A percentile compares a stretch with the other conserved stretches of the same genome.
Evolutionary conservation across 306 rosid genomes (phyloP).

Genomic region (Clitoria ternatea): DNA sequence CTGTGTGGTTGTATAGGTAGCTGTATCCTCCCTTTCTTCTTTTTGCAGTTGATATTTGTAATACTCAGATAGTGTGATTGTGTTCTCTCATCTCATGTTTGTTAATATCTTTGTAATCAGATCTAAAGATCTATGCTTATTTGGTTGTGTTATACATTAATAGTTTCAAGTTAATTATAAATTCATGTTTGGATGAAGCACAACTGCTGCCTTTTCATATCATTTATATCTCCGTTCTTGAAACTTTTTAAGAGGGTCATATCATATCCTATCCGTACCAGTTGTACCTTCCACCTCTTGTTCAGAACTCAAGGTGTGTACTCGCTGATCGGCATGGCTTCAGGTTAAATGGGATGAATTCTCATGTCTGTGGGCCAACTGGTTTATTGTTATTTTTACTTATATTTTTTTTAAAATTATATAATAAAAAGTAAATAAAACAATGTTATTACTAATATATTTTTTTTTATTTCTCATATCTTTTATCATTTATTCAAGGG

Average conservation of each 20-base stretch:
- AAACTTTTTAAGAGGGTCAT: neutral
- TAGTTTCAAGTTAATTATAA: slow-evolving; percentile 39
- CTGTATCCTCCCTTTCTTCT: slow-evolving; percentile 24
- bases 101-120: slow-evolving; percentile 79
- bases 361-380: no score
- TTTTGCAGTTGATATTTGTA: slow-evolving; percentile 69
- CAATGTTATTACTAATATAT: no score
- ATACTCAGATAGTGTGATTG: slow-evolving; percentile 80
- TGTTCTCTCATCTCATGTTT: slow-evolving; percentile 71
- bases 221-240: neutral
- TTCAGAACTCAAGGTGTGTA: no score
- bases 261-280: neutral
- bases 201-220: neutral
- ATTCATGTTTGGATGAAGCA: slow-evolving; percentile 28
- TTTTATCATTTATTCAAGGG: no score
- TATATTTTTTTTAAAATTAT: no score
- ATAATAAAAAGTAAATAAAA: no score
- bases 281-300: neutral
- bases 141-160: slow-evolving; percentile 49
- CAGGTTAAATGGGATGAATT: no score
- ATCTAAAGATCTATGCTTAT: slow-evolving; percentile 51
- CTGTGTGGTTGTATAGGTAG: slow-evolving; percentile 91
- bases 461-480: no score
- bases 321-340: no score
- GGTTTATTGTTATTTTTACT: no score